Percentiles rank a stretch among this genome's conserved stretches.
Conservation (phyloP, 345 rosid genomes). For the Theobroma cacao region DNA sequence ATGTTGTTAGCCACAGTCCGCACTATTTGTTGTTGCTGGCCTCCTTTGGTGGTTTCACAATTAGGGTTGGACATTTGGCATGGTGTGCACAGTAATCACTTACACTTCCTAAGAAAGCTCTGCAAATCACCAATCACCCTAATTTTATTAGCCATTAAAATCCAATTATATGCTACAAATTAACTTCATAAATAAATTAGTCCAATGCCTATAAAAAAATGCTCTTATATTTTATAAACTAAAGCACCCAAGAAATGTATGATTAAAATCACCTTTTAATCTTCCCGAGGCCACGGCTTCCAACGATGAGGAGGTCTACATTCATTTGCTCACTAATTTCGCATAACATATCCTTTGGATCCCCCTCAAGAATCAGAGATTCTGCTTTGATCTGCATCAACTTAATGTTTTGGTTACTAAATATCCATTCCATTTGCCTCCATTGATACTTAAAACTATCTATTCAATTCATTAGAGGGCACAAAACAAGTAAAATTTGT, state of each 20-base stretch:
- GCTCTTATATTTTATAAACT: too few relatives aligned
- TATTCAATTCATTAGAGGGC: background rate
- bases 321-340: conserved; percentile 58
- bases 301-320: conserved; percentile 61
- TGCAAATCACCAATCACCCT: conserved; percentile 18
- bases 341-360: conserved; percentile 78
- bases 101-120: conserved; percentile 73
- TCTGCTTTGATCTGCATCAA: conserved; percentile 54
- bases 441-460: background rate
- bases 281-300: conserved; percentile 78
- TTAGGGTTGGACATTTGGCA: conserved; percentile 63
- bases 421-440: background rate
- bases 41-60: conserved; percentile 57
- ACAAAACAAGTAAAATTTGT: background rate
- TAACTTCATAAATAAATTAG: background rate
- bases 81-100: conserved; percentile 76
- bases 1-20: background rate
- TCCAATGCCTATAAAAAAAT: too few relatives aligned
- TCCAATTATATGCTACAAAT: background rate
- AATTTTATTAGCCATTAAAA: background rate
- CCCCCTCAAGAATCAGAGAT: conserved; percentile 53
- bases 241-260: background rate
- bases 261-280: conserved; percentile 53
- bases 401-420: background rate
- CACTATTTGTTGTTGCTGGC: background rate